A percentile compares a stretch with the other conserved stretches of the same genome.
phyloP scores from a whole-genome alignment of 2,329 filamentous ascomycete genomes.

The Pseudogymnoascus sp. region DNA sequence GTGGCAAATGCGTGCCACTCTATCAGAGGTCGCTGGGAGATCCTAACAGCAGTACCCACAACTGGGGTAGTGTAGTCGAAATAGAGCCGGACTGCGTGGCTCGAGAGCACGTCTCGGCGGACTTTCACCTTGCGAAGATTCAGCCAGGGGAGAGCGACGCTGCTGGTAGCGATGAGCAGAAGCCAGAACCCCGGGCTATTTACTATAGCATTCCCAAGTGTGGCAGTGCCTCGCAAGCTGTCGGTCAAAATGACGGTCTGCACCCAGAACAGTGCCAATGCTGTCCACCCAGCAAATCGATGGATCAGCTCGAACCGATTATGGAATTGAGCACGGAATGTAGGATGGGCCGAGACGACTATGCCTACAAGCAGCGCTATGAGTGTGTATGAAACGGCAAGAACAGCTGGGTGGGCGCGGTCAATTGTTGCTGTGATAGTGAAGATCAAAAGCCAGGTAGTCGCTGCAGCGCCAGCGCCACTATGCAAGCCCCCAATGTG shows the following conservation, averaged over 20 bases:
- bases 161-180: constrained; percentile 52
- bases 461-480: constrained; percentile 39
- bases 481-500: constrained; percentile 47
- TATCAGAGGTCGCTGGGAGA: constrained; percentile 53
- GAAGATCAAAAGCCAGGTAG: constrained; percentile 38
- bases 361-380: constrained; percentile 50
- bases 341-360: constrained; percentile 54
- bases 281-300: constrained; percentile 64
- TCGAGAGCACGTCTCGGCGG: constrained; percentile 56
- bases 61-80: constrained; percentile 55
- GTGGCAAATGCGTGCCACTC: constrained; percentile 74
- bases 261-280: constrained; percentile 56
- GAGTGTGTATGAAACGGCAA: constrained; percentile 48
- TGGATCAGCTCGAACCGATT: constrained; percentile 64
- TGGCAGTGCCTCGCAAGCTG: constrained; percentile 28
- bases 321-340: constrained; percentile 53
- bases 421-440: constrained; percentile 27
- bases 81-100: constrained; percentile 63
- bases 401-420: constrained; percentile 15
- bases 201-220: constrained; percentile 31
- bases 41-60: constrained; percentile 47
- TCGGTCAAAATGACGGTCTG: constrained; percentile 49
- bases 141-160: constrained; percentile 65
- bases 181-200: constrained; percentile 56
- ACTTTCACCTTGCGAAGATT: constrained; percentile 61